These are phyloP conservation scores for Xanthoconium separans DNA, from an alignment of 1,284 basidiomycete genomes.

Conservation along the genomic window DNA sequence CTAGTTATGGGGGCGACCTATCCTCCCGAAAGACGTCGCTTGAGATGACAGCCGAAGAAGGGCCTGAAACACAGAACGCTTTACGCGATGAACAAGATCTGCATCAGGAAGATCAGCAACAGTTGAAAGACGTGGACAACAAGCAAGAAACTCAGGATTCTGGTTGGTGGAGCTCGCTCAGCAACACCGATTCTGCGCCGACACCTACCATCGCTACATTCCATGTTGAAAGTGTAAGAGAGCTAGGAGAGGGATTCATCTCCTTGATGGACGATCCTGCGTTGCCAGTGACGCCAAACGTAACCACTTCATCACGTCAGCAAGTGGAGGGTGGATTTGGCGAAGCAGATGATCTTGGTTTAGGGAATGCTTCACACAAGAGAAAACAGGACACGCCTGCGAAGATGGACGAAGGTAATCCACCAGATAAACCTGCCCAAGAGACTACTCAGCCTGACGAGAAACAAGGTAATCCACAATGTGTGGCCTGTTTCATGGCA, in stretches of 20 bases:
- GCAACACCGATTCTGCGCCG: slow-evolving; percentile 45
- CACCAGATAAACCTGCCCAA: slow-evolving; percentile 7
- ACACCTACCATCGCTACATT: slow-evolving; percentile 73
- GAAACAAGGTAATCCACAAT: slow-evolving; percentile 21
- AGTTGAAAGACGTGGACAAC: slow-evolving; percentile 1
- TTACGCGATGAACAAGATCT: slow-evolving; percentile 1
- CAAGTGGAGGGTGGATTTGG: slow-evolving; percentile 42
- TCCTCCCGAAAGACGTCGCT: slow-evolving; percentile 31
- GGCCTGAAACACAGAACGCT: slow-evolving; percentile 19
- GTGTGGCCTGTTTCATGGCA: not conserved
- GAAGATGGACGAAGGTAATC: slow-evolving; percentile 24
- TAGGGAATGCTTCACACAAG: slow-evolving; percentile 72
- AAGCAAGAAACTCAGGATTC: slow-evolving; percentile 36
- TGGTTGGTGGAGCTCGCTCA: slow-evolving; percentile 64
- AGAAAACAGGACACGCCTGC: slow-evolving; percentile 36
- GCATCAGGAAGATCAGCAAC: slow-evolving; percentile 3
- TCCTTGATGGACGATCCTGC: slow-evolving; percentile 79
- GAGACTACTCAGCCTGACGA: slow-evolving; percentile 20
- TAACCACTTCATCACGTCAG: slow-evolving; percentile 21
- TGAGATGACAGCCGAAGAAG: slow-evolving; percentile 37
- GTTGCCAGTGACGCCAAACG: slow-evolving; percentile 41
- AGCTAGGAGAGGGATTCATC: slow-evolving; percentile 67
- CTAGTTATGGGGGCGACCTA: slow-evolving; percentile 24
- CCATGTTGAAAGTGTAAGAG: slow-evolving; percentile 42
- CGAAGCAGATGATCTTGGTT: slow-evolving; percentile 87